These are phyloP conservation scores for Russula sp. DNA, from an alignment of 768 basidiomycete genomes.

Conservation along the genomic window DNA sequence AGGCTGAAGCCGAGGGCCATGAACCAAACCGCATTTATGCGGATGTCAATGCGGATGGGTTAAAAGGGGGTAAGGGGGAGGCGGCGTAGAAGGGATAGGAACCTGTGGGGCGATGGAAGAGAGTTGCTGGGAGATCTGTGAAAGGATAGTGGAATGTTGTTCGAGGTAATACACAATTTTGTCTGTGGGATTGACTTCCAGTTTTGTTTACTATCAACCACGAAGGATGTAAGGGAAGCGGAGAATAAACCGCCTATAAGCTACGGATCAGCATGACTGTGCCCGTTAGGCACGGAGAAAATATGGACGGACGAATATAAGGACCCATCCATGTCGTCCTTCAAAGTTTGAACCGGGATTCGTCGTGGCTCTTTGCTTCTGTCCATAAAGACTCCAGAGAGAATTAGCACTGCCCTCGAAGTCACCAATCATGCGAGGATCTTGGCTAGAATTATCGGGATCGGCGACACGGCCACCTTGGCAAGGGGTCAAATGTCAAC, in stretches of 20 bases:
- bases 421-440: constrained; percentile 4
- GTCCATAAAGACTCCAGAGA: constrained; percentile 42
- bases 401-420: constrained; percentile 40
- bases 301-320: constrained; percentile 40
- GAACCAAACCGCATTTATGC: constrained; percentile 37
- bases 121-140: constrained; percentile 17
- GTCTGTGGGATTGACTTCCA: not conserved
- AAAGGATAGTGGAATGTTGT: constrained; percentile 14
- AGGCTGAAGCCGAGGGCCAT: constrained; percentile 37
- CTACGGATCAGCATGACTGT: not conserved
- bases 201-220: constrained; percentile 2
- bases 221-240: not conserved
- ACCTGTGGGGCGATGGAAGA: constrained; percentile 3
- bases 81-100: not conserved
- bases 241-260: constrained; percentile 22
- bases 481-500: not conserved
- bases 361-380: no score
- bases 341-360: constrained; percentile 39
- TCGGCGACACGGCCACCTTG: not conserved
- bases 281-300: not conserved
- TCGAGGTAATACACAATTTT: not conserved
- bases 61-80: constrained; percentile 15
- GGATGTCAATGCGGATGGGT: constrained; percentile 37
- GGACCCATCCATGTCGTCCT: constrained; percentile 43
- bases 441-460: not conserved